Evolutionary conservation across 1,139 yeast species (phyloP).

Genomic region (Pichia sp.): DNA sequence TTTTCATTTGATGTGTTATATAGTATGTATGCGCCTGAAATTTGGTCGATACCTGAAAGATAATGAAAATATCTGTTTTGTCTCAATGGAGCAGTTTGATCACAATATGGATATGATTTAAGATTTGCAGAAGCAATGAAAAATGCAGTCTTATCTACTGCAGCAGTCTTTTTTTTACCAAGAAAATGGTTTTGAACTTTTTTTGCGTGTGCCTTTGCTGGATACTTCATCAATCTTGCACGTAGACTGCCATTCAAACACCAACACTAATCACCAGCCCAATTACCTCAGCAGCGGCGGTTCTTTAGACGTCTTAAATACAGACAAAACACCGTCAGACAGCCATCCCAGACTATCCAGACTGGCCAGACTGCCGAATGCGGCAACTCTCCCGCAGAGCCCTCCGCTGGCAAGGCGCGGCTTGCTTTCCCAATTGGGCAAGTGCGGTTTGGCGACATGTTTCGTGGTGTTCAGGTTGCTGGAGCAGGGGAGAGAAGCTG

Average conservation of each 20-base stretch:
- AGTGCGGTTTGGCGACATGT: no score
- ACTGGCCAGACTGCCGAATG: no score
- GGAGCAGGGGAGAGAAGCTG: no score
- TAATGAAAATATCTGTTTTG: conserved; percentile 90
- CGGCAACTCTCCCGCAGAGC: no score
- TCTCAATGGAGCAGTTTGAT: conserved; percentile 71
- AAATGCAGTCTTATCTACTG: conserved; percentile 18
- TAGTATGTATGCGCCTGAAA: conserved; percentile 69
- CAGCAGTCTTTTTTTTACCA: conserved; percentile 22
- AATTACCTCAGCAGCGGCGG: no score
- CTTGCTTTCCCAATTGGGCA: not conserved
- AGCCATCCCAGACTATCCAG: no score
- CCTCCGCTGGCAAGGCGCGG: not conserved
- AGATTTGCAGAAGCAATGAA: conserved; percentile 65
- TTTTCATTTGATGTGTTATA: conserved; percentile 50
- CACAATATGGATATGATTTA: conserved; percentile 69
- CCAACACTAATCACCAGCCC: no score
- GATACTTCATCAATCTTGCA: conserved; percentile 44
- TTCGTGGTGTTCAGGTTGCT: no score
- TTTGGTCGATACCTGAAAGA: conserved; percentile 68
- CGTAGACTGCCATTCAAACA: no score
- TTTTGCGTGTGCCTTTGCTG: conserved; percentile 66
- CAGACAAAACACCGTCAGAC: no score
- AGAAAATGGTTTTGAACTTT: conserved; percentile 44
- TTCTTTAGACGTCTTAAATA: no score